These are phyloP conservation scores for Sanghuangporus weigelae DNA, from an alignment of 1,284 basidiomycete species.

Conservation along the genomic window DNA sequence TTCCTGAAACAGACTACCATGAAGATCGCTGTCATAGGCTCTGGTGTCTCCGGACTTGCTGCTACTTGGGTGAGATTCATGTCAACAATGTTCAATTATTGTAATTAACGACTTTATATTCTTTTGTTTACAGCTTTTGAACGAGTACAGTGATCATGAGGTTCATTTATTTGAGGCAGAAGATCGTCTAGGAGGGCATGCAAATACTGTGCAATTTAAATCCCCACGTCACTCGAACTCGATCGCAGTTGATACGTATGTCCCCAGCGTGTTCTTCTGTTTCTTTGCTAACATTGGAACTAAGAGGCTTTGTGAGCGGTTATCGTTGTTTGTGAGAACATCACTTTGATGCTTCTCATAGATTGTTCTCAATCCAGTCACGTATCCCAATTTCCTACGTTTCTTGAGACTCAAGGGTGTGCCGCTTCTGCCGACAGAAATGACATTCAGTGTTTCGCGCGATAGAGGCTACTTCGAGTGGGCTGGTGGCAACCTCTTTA, in stretches of 20 bases:
- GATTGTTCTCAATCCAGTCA: slow-evolving; percentile 76
- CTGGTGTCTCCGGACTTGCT: slow-evolving; percentile 72
- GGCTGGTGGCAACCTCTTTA: slow-evolving; percentile 59
- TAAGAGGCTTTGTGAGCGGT: slow-evolving; percentile 47
- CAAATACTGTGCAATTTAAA: slow-evolving; percentile 65
- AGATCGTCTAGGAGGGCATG: slow-evolving; percentile 69
- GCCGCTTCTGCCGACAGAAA: slow-evolving; percentile 56
- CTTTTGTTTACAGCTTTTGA: slow-evolving; percentile 45
- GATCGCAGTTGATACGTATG: slow-evolving; percentile 67
- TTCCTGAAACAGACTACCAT: slow-evolving; percentile 28
- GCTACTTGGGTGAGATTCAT: slow-evolving; percentile 64
- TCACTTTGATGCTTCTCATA: slow-evolving; percentile 23
- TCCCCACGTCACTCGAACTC: slow-evolving; percentile 34
- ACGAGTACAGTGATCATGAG: slow-evolving; percentile 75
- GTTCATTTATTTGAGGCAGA: slow-evolving; percentile 78
- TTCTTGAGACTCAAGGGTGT: slow-evolving; percentile 58
- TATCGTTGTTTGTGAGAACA: neutral
- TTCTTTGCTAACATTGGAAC: slow-evolving; percentile 1
- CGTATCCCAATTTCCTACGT: slow-evolving; percentile 78
- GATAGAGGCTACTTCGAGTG: slow-evolving; percentile 68
- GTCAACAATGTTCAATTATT: neutral
- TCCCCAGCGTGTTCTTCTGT: slow-evolving; percentile 19
- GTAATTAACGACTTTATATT: neutral
- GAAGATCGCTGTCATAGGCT: slow-evolving; percentile 76
- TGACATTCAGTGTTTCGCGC: slow-evolving; percentile 77